Conservation (phyloP, 2,329 filamentous ascomycete species). For the Fusarium nanum region DNA sequence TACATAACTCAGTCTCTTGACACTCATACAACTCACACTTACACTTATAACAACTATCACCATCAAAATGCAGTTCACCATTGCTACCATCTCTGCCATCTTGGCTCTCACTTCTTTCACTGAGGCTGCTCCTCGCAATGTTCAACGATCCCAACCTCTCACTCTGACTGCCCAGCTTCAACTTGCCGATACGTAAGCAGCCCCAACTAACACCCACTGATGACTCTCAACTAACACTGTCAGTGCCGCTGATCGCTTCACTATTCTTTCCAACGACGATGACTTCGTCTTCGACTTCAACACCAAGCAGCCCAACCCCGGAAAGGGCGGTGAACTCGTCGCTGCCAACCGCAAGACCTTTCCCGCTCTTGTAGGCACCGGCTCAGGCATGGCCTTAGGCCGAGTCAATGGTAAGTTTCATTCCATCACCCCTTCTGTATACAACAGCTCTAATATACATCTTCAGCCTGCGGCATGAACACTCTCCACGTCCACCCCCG, state of each 20-base stretch:
- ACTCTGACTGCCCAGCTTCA: constrained; percentile 54
- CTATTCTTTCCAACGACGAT: constrained; percentile 56
- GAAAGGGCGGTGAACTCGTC: constrained; percentile 60
- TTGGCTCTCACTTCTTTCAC: constrained; percentile 54
- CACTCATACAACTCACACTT: neutral
- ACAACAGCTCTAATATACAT: constrained; percentile 28
- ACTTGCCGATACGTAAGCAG: constrained; percentile 54
- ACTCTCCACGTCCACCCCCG: constrained; percentile 67
- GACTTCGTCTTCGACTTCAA: constrained; percentile 65
- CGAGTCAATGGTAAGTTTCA: constrained; percentile 56
- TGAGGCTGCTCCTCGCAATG: constrained; percentile 43
- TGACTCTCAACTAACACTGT: constrained; percentile 25
- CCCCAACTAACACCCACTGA: neutral
- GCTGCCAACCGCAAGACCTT: constrained; percentile 67
- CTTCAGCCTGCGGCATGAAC: constrained; percentile 65
- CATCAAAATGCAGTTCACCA: constrained; percentile 49
- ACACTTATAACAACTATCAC: constrained; percentile 33
- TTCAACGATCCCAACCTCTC: constrained; percentile 35
- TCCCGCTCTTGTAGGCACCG: constrained; percentile 65
- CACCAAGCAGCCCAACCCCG: constrained; percentile 38
- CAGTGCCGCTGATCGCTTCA: constrained; percentile 57
- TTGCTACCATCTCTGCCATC: constrained; percentile 51
- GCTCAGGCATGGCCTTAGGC: constrained; percentile 63
- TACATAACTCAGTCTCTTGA: neutral
- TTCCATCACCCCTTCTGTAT: neutral